Percentiles rank a stretch among this genome's conserved stretches.
Evolutionary conservation across 2,329 filamentous ascomycete species (phyloP).

Genomic region (Mycogone perniciosa): DNA sequence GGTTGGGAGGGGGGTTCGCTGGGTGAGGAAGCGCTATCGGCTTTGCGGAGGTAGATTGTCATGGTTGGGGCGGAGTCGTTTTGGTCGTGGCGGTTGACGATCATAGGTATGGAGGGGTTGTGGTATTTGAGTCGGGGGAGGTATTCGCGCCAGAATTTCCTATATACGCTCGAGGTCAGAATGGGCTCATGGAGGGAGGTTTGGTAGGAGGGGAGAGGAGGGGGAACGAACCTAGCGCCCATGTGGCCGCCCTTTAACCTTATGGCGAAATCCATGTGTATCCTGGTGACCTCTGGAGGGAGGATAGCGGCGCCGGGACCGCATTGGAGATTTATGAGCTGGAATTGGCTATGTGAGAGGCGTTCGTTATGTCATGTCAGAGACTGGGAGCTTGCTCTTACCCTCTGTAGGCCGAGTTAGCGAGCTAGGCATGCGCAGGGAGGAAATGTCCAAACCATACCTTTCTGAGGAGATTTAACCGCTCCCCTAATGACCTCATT

Average conservation of each 20-base stretch:
- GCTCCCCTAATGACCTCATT: conserved; percentile 50
- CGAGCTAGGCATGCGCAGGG: background rate
- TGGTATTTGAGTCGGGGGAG: conserved; percentile 88
- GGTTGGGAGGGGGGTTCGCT: conserved; percentile 33
- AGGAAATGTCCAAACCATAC: conserved; percentile 42
- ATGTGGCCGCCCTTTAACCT: conserved; percentile 60
- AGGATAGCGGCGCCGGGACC: conserved; percentile 80
- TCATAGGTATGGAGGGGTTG: conserved; percentile 81
- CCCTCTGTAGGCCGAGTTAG: conserved; percentile 34
- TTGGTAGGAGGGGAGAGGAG: conserved; percentile 20
- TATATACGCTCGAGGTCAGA: conserved; percentile 29
- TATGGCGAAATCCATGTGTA: conserved; percentile 66
- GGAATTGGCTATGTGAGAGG: conserved; percentile 23
- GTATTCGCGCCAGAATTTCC: conserved; percentile 81
- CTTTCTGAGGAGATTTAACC: conserved; percentile 67
- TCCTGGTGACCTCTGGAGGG: conserved; percentile 65
- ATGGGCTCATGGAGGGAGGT: conserved; percentile 17
- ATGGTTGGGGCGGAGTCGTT: conserved; percentile 53
- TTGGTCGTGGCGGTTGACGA: conserved; percentile 62
- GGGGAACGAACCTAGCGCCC: conserved; percentile 58
- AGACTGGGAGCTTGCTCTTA: conserved; percentile 23
- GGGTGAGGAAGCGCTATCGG: conserved; percentile 21
- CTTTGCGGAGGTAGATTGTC: conserved; percentile 56
- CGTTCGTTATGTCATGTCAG: conserved; percentile 11
- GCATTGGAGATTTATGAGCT: conserved; percentile 70